These are phyloP conservation scores for Colletotrichum australisinense DNA, from an alignment of 2,329 filamentous ascomycete species.

Conservation along the genomic window DNA sequence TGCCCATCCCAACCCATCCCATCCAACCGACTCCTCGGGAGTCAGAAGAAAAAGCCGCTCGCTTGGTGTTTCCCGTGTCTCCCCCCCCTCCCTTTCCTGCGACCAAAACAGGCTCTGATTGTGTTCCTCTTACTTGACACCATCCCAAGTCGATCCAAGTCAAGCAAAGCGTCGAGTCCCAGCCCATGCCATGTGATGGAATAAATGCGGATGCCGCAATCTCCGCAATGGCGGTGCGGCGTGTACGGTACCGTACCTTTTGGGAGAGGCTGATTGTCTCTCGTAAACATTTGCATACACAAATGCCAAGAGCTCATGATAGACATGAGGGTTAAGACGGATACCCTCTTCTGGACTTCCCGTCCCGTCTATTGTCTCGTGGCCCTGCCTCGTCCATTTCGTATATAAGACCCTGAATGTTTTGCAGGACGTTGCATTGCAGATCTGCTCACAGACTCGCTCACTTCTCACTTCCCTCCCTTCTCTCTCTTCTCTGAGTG, in stretches of 20 bases:
- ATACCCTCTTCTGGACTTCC: background rate
- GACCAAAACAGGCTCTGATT: background rate
- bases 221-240: slow-evolving; percentile 8
- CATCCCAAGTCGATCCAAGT: slow-evolving; percentile 14
- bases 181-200: slow-evolving; percentile 30
- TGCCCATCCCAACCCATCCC: slow-evolving; percentile 10
- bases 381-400: background rate
- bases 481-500: background rate
- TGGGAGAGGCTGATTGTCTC: background rate
- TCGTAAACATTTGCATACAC: slow-evolving; percentile 7
- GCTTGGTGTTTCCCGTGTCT: background rate
- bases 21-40: background rate
- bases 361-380: background rate
- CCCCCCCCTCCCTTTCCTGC: background rate
- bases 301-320: slow-evolving; percentile 27
- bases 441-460: slow-evolving; percentile 9
- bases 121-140: slow-evolving; percentile 17
- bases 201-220: slow-evolving; percentile 30
- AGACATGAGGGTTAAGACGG: slow-evolving; percentile 7
- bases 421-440: slow-evolving; percentile 2
- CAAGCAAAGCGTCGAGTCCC: slow-evolving; percentile 27
- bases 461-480: slow-evolving; percentile 7
- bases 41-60: background rate
- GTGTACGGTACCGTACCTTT: slow-evolving; percentile 2
- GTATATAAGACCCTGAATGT: slow-evolving; percentile 30